Evolutionary conservation across 2,329 filamentous ascomycete species (phyloP).

Genomic region (Nannizziopsis barbatae): DNA sequence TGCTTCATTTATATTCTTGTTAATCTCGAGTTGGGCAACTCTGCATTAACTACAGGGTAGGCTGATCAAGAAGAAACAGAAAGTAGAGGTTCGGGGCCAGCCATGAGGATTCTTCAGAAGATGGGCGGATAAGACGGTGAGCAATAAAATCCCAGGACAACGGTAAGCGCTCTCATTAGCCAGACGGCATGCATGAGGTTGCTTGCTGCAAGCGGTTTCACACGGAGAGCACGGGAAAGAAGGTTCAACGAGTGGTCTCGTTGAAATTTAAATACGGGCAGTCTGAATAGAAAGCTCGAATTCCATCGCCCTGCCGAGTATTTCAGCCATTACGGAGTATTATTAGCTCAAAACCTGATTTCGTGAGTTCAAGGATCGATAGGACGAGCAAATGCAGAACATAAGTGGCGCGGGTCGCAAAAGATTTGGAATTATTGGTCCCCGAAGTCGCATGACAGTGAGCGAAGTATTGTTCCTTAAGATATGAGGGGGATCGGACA

Average conservation of each 20-base stretch:
- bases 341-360: too few relatives aligned
- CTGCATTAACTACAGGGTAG: neutral
- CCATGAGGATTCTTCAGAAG: neutral
- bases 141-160: neutral
- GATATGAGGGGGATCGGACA: too few relatives aligned
- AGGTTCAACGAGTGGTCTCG: neutral
- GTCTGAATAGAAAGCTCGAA: neutral
- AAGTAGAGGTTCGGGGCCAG: neutral
- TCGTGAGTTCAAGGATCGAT: too few relatives aligned
- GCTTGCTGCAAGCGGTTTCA: neutral
- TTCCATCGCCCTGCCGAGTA: too few relatives aligned
- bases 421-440: too few relatives aligned
- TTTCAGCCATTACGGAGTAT: too few relatives aligned
- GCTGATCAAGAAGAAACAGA: neutral
- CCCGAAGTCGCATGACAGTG: too few relatives aligned
- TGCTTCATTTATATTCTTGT: neutral
- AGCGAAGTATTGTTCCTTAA: too few relatives aligned
- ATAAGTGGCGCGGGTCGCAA: too few relatives aligned
- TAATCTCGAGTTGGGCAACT: conserved; percentile 1
- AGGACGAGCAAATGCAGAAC: too few relatives aligned
- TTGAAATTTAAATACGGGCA: neutral
- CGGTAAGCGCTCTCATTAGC: conserved; percentile 6
- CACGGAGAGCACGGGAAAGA: neutral
- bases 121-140: neutral
- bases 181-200: neutral